Evolutionary conservation across 805 yeast species (phyloP), one percentile per base, ranked within the genome.

Genomic region (Torulaspora gathmanii): DNA sequence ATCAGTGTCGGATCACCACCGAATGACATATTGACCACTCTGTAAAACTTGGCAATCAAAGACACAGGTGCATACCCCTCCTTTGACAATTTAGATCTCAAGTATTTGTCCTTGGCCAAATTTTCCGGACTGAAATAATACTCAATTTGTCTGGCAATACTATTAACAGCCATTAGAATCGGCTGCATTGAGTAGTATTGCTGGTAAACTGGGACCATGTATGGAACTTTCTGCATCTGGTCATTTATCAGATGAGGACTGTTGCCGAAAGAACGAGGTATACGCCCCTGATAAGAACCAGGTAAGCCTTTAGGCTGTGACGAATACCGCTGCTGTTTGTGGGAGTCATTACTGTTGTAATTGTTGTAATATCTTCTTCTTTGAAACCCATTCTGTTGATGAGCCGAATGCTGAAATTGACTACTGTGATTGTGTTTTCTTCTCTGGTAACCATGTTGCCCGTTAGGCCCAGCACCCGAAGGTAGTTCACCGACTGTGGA

Each of bases 81-180:
- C 13, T 52, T 52, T 9, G 61, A 57, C 33, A 91, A 86, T 58
- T 85, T 86, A 53, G 79, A 77, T 67, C 96, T 80, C 67, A 93
- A 73, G 63, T 70, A 91, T 41, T 82, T 70, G 69, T 93, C 99
- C 68, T 88, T 86, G 56, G 83, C 72, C 67, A 93, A 74, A 67
- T 93, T 93, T 57, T 88, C 95, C 40, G 82, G 73, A 25, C 95
- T 83, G 70, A 93, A 86, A 67, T 93, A 93, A 72, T 93, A 93
- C 62, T 87, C 93, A 42, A 91, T 71, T 72, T 90, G 98, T 48
- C 60, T 59, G 11, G 68, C 68, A 42, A 63, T 57, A 44, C 58
- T 64, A 40, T 59, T 55, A 40, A 63, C 57, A 13, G 64, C 61
- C 47, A 60, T 51, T 34, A 60, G 46, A 6, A 55, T 51, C 10